Base-by-base conservation (phyloP, 108 stramenopile species). In the Nannochloropsis oceanica region DNA sequence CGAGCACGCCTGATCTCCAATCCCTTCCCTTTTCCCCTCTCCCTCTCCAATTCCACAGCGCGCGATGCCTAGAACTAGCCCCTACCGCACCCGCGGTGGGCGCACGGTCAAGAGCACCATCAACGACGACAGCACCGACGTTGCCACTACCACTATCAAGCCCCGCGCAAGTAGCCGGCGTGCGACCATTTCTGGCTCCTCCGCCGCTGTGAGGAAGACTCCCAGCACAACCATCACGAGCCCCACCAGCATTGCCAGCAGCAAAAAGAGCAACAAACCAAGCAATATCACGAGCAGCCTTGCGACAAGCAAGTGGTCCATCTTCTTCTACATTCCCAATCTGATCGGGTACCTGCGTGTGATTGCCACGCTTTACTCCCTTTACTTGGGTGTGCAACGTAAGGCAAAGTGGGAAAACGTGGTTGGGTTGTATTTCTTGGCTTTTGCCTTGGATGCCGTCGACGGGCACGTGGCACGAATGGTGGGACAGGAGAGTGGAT, bases 391-490 rank as follows among this genome's bases (percentile, higher is more conserved):
- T 73, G 59, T 73, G 59, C 59, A 73, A n/a, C 59, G 59, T 73
- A 9, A 73, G 9, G n/a, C 22, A 18, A 10, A 73, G 22, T 73
- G 59, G 59, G n/a, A n/a, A n/a, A n/a, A 7, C n/a, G 59, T 73
- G 59, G 59, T 73, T 7, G n/a, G 59, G 22, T 10, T 94, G 43
- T 99, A 99, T 89, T 59, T 96, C n/a, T 80, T 93, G 20, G 94
- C 94, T 59, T 99, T 99, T 90, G 94, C 93, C 5, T 97, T 96
- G 27, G 98, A 99, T 85, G 88, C 96, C 20, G 94, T 99, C 83
- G 98, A 99, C 89, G 98, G 98, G 42, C 85, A 94, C 86, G 95
- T 95, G 22, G 98, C 98, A 26, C 91, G 98, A 43, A 94, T 93
- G 82, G 92, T 95, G 44, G 86, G 95, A 80, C 98, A 99, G 90